phyloP scores from a whole-genome alignment of 139 green algal species.

The Pedinophyceae sp. region DNA sequence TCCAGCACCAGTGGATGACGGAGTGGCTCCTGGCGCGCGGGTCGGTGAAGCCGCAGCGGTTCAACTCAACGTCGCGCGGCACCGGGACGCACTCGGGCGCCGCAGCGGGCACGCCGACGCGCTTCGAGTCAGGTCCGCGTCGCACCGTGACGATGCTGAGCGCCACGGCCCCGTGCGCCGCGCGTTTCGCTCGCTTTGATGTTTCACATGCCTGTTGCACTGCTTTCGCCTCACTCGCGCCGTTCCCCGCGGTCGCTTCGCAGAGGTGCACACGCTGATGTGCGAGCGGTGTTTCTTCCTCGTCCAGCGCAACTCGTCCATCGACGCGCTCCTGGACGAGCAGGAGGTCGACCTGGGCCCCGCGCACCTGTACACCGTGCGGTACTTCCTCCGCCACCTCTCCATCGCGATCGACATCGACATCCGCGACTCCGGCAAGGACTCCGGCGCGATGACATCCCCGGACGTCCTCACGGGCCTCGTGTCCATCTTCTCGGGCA shows the following conservation, averaged over 20 bases:
- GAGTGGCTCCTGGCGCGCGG: neutral
- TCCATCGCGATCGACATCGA: neutral
- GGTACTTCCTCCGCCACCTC: neutral
- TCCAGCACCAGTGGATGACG: neutral
- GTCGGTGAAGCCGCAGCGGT: neutral
- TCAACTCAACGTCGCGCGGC: no score
- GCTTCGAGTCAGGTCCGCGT: no score
- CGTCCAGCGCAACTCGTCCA: neutral
- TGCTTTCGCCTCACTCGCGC: no score
- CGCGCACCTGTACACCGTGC: neutral
- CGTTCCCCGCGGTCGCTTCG: neutral
- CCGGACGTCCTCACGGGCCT: neutral
- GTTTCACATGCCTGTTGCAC: no score
- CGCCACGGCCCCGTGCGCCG: no score
- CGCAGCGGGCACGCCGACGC: neutral
- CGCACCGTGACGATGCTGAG: no score
- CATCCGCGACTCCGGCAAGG: neutral
- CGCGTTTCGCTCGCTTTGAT: no score
- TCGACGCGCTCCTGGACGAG: neutral
- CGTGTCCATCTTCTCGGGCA: neutral
- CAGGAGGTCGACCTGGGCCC: neutral
- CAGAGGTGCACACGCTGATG: neutral
- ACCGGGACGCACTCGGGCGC: neutral
- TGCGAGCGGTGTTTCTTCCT: neutral
- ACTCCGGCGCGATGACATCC: neutral